Evolutionary conservation across 2,329 filamentous ascomycete genomes (phyloP), one percentile per base, ranked within the genome.

Genomic region (Fragosphaeria purpurea): DNA sequence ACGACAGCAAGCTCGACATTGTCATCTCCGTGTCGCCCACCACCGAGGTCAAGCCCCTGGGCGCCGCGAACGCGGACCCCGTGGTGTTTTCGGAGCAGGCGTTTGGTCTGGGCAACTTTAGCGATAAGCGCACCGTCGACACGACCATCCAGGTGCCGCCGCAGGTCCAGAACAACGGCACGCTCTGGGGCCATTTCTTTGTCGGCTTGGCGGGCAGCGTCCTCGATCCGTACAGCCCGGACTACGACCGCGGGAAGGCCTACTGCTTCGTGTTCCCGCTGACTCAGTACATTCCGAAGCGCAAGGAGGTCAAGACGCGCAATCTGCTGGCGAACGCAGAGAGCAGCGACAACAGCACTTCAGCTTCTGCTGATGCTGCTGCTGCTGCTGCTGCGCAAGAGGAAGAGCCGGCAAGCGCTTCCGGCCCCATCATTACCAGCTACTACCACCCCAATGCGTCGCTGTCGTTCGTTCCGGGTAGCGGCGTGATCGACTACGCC

Each of bases 371-470:
- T 44, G 71, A 74, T 22, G 72, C 75, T 9, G 72, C 75, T 44
- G 71, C 74, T 10, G 73, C 58, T 1, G 67, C 69, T 11, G 72
- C 75, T 6, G 72, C 75, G 41, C 70, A 75, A n/a, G 73, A 73
- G n/a, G 67, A 67, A 33, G 50, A 39, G 12, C 39, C 8, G 2
- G 47, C 43, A 13, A 50, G 43, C 7, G 48, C 35, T 5, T n/a
- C 38, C 10, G 82, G 83, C 1, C 83, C 87, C n/a, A 72, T 83
- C 48, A 80, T 95, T 55, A 81, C 79, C 44, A 94, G 83, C 50
- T 95, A 90, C 71, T 98, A 96, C 65, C 93, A 98, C 67, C 86
- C 93, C 6, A 98, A 98, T 67, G 85, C 94, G 59, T 94, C 86
- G 47, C 73, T 98, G 54, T 87, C 89, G 6, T 82, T 97, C 60